Conservation (phyloP, 116 monocot genomes). For the Iris pallida region DNA sequence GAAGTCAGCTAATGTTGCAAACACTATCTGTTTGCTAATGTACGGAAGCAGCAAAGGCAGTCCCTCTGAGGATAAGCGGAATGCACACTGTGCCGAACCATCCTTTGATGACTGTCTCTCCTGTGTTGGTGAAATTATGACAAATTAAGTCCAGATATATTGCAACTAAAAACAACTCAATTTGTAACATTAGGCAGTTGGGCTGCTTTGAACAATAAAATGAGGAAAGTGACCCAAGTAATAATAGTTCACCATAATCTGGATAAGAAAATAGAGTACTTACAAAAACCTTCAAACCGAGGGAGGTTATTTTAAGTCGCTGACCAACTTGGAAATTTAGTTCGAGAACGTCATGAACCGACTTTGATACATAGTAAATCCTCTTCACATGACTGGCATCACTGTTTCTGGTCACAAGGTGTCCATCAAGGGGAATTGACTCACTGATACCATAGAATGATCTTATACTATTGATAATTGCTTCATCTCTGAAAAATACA, state of each 20-base stretch:
- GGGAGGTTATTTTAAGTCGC: slow-evolving; percentile 87
- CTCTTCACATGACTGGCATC: slow-evolving; percentile 86
- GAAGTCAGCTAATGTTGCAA: slow-evolving; percentile 66
- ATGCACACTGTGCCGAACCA: slow-evolving; percentile 51
- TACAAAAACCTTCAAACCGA: slow-evolving; percentile 94
- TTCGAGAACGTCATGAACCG: slow-evolving; percentile 61
- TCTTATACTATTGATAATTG: slow-evolving; percentile 55
- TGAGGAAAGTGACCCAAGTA: no score
- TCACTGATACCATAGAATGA: slow-evolving; percentile 80
- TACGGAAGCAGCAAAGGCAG: slow-evolving; percentile 83
- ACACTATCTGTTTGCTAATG: slow-evolving; percentile 72
- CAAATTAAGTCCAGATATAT: no score
- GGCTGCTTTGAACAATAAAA: no score
- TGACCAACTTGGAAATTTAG: slow-evolving; percentile 75
- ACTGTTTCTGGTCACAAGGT: slow-evolving; percentile 79
- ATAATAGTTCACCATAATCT: neutral
- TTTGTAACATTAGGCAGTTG: no score
- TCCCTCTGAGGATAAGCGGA: slow-evolving; percentile 92
- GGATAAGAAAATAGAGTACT: slow-evolving; percentile 28
- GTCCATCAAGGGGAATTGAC: slow-evolving; percentile 64
- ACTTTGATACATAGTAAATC: slow-evolving; percentile 89
- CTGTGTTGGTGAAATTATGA: slow-evolving; percentile 35
- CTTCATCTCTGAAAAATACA: slow-evolving; percentile 69
- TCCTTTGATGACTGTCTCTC: slow-evolving; percentile 84
- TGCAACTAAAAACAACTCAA: no score